Base-by-base conservation (phyloP, 2,329 filamentous ascomycete species). In the Ramichloridium luteum region DNA sequence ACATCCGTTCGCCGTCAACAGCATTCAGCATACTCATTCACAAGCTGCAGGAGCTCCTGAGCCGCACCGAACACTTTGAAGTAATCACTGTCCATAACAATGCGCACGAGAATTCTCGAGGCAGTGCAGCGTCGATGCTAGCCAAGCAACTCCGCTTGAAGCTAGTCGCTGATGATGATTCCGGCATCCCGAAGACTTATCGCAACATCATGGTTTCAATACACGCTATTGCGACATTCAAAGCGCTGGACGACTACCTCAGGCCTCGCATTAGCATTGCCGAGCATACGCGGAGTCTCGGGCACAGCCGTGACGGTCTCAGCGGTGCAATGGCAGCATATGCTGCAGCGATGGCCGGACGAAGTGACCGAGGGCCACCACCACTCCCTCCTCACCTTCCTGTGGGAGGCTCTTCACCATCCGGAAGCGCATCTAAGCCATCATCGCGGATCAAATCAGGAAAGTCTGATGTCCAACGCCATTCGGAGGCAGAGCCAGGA, bases 201-300 rank as follows among this genome's bases (percentile, higher is more conserved):
- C 74, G 82, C 13, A 93, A 88, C 45, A 92, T 98, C 41, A 94
- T 94, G 80, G 90, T 98, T 1, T 93, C 85, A 0, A 98, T 98
- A 35, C 90, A 98, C 55, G 90, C 90, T 11, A 96, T 98, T 49
- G 88, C 90, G 2, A 96, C 86, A 0, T 96, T 98, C 64, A 96
- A 94, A 56, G 82, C 88, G 1, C 63, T 98, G 14, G 90, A 96
- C 51, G 90, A 98, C 53, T 98, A 96, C 55, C 67, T 98, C 26
- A 77, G 90, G 22, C 90, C 90, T 5, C 74, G 88, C 38, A 93
- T 98, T 37, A 84, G 69, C 47, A 56, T 90, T 10, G 75, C 80
- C 3, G 85, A 93, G 41, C 74, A 82, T 13, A 73, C 80, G 29
- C 40, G 44, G 26, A 23, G 20, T 23, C n/a, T n/a, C n/a, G 65